These are phyloP conservation scores for Allomyces macrogynus DNA, from an alignment of 192 early-diverging fungal genomes.

Conservation along the genomic window DNA sequence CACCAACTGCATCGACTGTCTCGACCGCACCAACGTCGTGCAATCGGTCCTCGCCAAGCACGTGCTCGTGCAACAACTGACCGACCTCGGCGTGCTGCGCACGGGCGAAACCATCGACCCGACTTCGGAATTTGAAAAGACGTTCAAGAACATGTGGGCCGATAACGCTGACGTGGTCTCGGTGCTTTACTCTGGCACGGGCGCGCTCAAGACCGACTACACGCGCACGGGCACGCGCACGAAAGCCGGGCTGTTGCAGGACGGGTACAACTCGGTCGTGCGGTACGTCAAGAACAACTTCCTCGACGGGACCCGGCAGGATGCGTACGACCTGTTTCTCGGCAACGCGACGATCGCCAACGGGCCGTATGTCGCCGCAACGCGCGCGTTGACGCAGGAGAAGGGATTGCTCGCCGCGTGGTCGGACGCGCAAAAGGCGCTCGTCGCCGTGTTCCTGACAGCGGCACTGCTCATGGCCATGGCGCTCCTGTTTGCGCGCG, in stretches of 20 bases:
- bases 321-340: conserved; percentile 74
- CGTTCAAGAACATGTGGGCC: conserved; percentile 70
- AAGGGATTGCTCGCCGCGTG: background rate
- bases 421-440: background rate
- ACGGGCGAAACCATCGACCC: conserved; percentile 35
- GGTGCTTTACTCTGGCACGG: conserved; percentile 81
- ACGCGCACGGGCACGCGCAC: conserved; percentile 85
- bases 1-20: conserved; percentile 98
- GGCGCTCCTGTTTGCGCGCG: background rate
- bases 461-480: background rate
- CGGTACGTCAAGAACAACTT: conserved; percentile 92
- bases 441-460: background rate
- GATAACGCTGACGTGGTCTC: conserved; percentile 91
- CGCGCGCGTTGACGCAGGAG: background rate
- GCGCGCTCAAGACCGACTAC: conserved; percentile 94
- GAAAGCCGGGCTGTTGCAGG: conserved; percentile 56
- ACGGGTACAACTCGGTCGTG: conserved; percentile 55
- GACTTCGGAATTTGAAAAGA: conserved; percentile 16
- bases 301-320: conserved; percentile 80
- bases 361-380: background rate
- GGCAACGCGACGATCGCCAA: conserved; percentile 17
- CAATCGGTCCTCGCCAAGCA: conserved; percentile 71
- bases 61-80: conserved; percentile 52
- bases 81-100: conserved; percentile 39
- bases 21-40: conserved; percentile 97